These are phyloP conservation scores for Ceratocystis eucalypticola DNA, from an alignment of 2,329 filamentous ascomycete species.

Conservation along the genomic window DNA sequence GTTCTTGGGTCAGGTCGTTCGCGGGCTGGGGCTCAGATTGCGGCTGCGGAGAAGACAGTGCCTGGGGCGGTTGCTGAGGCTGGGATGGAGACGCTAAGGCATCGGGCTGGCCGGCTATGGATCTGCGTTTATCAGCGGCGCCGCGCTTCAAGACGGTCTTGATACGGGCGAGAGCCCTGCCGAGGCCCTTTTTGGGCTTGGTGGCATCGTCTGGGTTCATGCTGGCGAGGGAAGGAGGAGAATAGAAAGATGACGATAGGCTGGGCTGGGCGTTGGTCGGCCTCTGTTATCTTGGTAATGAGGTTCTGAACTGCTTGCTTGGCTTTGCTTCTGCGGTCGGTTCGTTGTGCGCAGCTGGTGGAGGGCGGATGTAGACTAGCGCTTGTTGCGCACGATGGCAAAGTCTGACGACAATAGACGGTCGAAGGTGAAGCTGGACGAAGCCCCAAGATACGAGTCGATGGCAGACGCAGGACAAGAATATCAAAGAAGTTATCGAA, in stretches of 20 bases:
- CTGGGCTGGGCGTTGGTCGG: background rate
- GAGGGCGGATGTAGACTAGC: too few relatives aligned
- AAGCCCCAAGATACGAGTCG: too few relatives aligned
- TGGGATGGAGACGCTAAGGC: background rate
- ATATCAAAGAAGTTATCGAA: too few relatives aligned
- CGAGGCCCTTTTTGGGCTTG: constrained; percentile 35
- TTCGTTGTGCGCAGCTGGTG: too few relatives aligned
- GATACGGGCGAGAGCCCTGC: constrained; percentile 35
- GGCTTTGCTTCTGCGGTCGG: too few relatives aligned
- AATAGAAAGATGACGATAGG: background rate
- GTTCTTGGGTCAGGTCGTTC: background rate
- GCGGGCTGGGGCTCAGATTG: background rate
- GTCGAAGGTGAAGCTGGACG: too few relatives aligned
- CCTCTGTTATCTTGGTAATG: too few relatives aligned
- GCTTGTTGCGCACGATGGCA: too few relatives aligned
- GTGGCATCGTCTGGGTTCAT: background rate
- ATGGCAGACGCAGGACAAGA: too few relatives aligned
- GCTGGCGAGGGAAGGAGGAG: background rate
- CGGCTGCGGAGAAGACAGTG: background rate
- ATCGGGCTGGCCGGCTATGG: background rate
- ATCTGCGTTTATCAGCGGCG: constrained; percentile 23
- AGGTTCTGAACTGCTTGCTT: too few relatives aligned
- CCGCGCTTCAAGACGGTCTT: constrained; percentile 37
- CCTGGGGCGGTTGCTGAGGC: background rate
- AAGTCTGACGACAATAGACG: too few relatives aligned